Conservation (phyloP, 1,284 basidiomycete species). For the Sporisorium reilianum region DNA sequence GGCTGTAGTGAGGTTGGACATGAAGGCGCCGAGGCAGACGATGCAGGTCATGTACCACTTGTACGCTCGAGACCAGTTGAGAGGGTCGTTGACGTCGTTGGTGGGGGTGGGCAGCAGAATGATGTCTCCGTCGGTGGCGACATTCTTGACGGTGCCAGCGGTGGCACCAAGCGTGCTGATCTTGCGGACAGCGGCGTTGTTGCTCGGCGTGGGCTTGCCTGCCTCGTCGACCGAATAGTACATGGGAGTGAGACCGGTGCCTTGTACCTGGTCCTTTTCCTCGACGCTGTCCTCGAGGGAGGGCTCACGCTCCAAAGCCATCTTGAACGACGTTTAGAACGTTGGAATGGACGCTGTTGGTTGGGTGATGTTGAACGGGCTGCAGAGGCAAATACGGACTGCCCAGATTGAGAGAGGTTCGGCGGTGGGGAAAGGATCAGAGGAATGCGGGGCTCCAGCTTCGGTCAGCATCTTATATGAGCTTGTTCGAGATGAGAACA, state of each 20-base stretch:
- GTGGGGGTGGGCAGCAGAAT: conserved; percentile 30
- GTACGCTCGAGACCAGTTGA: conserved; percentile 36
- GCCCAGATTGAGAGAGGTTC: too few relatives aligned
- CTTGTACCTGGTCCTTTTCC: background rate
- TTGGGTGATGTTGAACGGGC: too few relatives aligned
- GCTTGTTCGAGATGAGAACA: too few relatives aligned
- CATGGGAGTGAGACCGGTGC: conserved; percentile 4
- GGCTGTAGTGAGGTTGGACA: conserved; percentile 16
- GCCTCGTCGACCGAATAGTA: conserved; percentile 8
- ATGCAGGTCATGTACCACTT: conserved; percentile 37
- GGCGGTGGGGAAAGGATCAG: too few relatives aligned
- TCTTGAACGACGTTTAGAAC: too few relatives aligned
- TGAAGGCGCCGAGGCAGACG: conserved; percentile 20
- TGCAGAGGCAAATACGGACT: too few relatives aligned
- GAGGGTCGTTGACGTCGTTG: conserved; percentile 25
- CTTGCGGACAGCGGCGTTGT: background rate
- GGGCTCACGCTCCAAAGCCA: background rate
- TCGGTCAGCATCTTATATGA: too few relatives aligned
- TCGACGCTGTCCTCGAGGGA: conserved; percentile 1
- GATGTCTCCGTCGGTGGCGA: conserved; percentile 11
- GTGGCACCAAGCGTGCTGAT: conserved; percentile 20
- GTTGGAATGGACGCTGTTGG: too few relatives aligned
- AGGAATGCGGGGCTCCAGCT: too few relatives aligned
- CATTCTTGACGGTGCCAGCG: conserved; percentile 23
- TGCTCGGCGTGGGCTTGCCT: too few relatives aligned